These are phyloP conservation scores for Annulohypoxylon stygium DNA, from an alignment of 495 filamentous ascomycete genomes.

Conservation along the genomic window DNA sequence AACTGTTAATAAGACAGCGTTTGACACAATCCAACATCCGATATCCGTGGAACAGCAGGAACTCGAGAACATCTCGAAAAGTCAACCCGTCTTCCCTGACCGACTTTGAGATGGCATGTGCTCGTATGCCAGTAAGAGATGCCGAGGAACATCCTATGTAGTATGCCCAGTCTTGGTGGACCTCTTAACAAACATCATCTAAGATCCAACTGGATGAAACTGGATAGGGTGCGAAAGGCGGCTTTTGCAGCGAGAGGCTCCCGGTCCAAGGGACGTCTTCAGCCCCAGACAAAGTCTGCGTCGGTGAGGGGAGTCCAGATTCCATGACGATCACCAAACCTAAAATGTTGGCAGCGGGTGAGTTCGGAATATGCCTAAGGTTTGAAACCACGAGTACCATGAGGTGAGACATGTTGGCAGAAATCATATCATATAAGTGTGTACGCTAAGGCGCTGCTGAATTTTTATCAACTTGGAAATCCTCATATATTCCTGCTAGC, in stretches of 20 bases:
- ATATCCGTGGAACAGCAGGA: not conserved
- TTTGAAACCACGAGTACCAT: constrained; percentile 1
- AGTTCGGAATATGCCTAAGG: constrained; percentile 6
- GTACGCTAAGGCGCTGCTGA: not conserved
- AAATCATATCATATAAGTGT: not conserved
- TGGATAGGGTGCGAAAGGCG: constrained; percentile 29
- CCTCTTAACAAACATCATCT: constrained; percentile 17
- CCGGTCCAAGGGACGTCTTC: not conserved
- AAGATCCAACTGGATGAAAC: not conserved
- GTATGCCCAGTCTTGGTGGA: constrained; percentile 19
- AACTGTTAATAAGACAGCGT: constrained; percentile 28
- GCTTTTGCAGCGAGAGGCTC: constrained; percentile 19
- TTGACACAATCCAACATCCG: constrained; percentile 6
- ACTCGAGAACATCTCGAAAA: not conserved
- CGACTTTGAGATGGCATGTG: constrained; percentile 20
- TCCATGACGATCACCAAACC: constrained; percentile 21
- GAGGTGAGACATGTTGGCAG: not conserved
- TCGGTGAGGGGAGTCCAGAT: constrained; percentile 20
- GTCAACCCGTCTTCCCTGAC: not conserved
- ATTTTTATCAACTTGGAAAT: constrained; percentile 16
- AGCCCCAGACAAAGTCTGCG: not conserved
- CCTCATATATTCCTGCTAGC: not conserved
- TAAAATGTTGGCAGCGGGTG: constrained; percentile 27
- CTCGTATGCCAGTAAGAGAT: constrained; percentile 20
- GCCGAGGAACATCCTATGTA: constrained; percentile 25